phyloP scores from a whole-genome alignment of 371 early-diverging fungal species.

The Saksenaea oblongispora region DNA sequence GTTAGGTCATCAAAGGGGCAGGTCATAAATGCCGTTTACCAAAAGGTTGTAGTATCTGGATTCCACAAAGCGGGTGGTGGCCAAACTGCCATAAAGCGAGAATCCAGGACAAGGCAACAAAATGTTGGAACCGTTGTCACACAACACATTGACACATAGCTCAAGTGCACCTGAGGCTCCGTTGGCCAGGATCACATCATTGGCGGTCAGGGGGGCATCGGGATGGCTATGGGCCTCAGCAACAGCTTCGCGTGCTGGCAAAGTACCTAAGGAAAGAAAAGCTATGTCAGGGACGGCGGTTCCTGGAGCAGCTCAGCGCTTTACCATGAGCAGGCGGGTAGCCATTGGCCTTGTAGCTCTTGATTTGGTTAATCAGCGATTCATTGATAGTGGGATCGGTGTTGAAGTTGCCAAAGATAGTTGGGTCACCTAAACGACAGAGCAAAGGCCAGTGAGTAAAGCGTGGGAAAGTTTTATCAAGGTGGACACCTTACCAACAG shows the following conservation, averaged over 20 bases:
- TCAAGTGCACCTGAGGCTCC: conserved; percentile 89
- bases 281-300: neutral
- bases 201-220: conserved; percentile 69
- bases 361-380: conserved; percentile 67
- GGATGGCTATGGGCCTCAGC: conserved; percentile 67
- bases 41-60: conserved; percentile 77
- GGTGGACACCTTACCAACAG: conserved; percentile 59
- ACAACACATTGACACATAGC: conserved; percentile 73
- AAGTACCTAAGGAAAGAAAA: conserved; percentile 43
- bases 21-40: conserved; percentile 42
- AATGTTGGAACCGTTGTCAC: conserved; percentile 83
- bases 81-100: conserved; percentile 83
- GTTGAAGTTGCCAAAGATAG: conserved; percentile 91
- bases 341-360: conserved; percentile 77
- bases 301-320: conserved; percentile 9
- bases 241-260: conserved; percentile 75
- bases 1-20: neutral
- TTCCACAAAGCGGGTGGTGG: conserved; percentile 79
- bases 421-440: conserved; percentile 75
- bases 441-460: neutral
- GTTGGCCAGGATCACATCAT: conserved; percentile 82
- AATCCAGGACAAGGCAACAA: conserved; percentile 90
- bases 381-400: conserved; percentile 68
- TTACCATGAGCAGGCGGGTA: conserved; percentile 87
- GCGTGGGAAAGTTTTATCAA: neutral